These are phyloP conservation scores for Xylaria flabelliformis DNA, from an alignment of 495 filamentous ascomycete species.

Conservation along the genomic window DNA sequence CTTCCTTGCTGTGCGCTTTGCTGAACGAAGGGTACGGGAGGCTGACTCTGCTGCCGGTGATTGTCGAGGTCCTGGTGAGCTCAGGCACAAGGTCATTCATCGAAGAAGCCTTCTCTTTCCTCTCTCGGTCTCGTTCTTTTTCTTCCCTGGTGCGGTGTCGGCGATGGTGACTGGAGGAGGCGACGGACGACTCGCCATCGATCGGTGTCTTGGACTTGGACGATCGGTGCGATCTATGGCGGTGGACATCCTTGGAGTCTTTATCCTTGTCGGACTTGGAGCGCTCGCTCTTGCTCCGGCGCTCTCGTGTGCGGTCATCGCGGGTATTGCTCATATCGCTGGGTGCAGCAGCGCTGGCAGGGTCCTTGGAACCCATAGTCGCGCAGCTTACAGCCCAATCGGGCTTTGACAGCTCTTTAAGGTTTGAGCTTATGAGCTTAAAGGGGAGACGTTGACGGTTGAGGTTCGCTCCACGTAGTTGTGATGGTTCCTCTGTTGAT, in stretches of 20 bases:
- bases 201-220: slow-evolving; percentile 43
- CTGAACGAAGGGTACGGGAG: slow-evolving; percentile 85
- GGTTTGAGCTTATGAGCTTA: slow-evolving; percentile 7
- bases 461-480: slow-evolving; percentile 24
- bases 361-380: slow-evolving; percentile 56
- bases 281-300: slow-evolving; percentile 45
- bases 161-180: slow-evolving; percentile 39
- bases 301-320: slow-evolving; percentile 50
- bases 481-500: not conserved
- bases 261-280: slow-evolving; percentile 39
- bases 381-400: slow-evolving; percentile 46
- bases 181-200: slow-evolving; percentile 46
- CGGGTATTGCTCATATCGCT: slow-evolving; percentile 26
- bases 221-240: slow-evolving; percentile 43
- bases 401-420: slow-evolving; percentile 32
- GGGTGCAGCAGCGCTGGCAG: slow-evolving; percentile 31
- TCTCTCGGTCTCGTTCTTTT: slow-evolving; percentile 47
- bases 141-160: slow-evolving; percentile 48
- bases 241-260: slow-evolving; percentile 36
- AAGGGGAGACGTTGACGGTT: slow-evolving; percentile 17
- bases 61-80: slow-evolving; percentile 44
- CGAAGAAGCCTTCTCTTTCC: slow-evolving; percentile 40
- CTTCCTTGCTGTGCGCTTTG: slow-evolving; percentile 88
- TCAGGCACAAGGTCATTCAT: slow-evolving; percentile 59
- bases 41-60: slow-evolving; percentile 57